phyloP scores from a whole-genome alignment of 768 basidiomycete species.

The Suillus hirtellus region DNA sequence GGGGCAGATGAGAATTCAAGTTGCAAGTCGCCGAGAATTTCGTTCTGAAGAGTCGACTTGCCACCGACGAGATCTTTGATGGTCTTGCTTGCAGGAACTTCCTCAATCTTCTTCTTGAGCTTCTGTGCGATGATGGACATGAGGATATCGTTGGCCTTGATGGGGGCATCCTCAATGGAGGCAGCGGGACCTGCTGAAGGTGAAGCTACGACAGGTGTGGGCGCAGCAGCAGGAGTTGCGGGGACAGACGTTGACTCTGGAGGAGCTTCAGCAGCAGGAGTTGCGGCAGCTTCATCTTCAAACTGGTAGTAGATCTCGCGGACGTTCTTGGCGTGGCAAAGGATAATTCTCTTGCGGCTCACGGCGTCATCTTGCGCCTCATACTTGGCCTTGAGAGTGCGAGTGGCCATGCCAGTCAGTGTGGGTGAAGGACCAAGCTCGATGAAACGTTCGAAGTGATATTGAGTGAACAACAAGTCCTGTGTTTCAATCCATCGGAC shows the following conservation, averaged over 20 bases:
- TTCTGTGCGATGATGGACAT: conserved; percentile 93
- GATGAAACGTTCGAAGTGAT: conserved; percentile 89
- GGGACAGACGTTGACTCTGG: conserved; percentile 38
- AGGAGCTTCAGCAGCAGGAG: conserved; percentile 33
- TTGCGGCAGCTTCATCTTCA: conserved; percentile 75
- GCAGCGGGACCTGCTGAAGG: conserved; percentile 64
- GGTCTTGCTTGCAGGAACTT: conserved; percentile 87
- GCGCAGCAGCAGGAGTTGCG: conserved; percentile 41
- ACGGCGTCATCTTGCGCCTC: conserved; percentile 86
- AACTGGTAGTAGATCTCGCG: conserved; percentile 99
- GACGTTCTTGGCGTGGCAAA: conserved; percentile 92
- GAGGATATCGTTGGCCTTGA: conserved; percentile 89
- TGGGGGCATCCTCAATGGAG: conserved; percentile 84
- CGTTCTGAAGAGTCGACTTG: conserved; percentile 98
- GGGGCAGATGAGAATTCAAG: conserved; percentile 94
- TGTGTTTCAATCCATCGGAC: conserved; percentile 99
- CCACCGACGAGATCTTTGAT: conserved; percentile 99
- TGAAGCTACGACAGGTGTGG: conserved; percentile 43
- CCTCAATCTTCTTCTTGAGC: conserved; percentile 91
- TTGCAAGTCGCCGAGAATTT: conserved; percentile 95
- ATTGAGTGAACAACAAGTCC: conserved; percentile 86
- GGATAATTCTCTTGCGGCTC: conserved; percentile 74
- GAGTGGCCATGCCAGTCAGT: conserved; percentile 89
- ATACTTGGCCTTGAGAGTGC: conserved; percentile 92
- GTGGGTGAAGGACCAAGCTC: conserved; percentile 97